Base-by-base conservation (phyloP, 805 yeast species). In the Cyberlindnera samutprakarnensis region DNA sequence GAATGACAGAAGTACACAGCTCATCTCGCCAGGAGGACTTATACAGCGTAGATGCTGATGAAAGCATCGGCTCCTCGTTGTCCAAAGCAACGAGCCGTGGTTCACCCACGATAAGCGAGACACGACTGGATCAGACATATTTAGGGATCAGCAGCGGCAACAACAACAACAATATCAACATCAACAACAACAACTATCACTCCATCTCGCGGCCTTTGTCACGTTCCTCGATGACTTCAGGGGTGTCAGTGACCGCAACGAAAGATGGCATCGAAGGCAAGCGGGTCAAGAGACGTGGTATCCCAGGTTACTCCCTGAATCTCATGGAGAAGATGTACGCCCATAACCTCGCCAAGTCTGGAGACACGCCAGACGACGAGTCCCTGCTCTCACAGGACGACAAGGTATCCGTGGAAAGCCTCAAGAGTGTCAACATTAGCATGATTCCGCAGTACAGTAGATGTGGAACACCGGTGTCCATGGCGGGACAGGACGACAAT, bases 251-350 rank as follows among this genome's bases (percentile, higher is more conserved):
- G 24, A 76, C 80, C 5, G 86, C 86, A 15, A 76, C 83, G 13
- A 78, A 79, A 43, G 86, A 79, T 51, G 86, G 87, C 0, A 53
- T 78, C 4, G 84, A 78, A 47, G 87, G 87, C 5, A 68, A 70
- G 38, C 56, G 70, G 29, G 59, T 72, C 27, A 73, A 66, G 43
- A 57, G 77, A 28, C 33, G 41, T 9, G 67, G 64, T 2, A 59
- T 61, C 15, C 64, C 67, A 5, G 59, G 55, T 6, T 61, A 61
- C 35, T 59, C 67, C 2, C 38, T 60, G 32, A 54, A 56, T 22
- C 39, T 62, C 33, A 51, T 62, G 27, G 56, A 57, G 28, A 46
- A 59, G 27, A 58, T 61, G 66, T 50, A 47, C 23, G 37, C 48
- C 18, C 47, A 43, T 32, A 36, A 46, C 30, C 39, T 43, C 15